A percentile compares a stretch with the other conserved stretches of the same genome.
phyloP scores from a whole-genome alignment of 192 early-diverging fungal species.

The Paraglomus brasilianum region DNA sequence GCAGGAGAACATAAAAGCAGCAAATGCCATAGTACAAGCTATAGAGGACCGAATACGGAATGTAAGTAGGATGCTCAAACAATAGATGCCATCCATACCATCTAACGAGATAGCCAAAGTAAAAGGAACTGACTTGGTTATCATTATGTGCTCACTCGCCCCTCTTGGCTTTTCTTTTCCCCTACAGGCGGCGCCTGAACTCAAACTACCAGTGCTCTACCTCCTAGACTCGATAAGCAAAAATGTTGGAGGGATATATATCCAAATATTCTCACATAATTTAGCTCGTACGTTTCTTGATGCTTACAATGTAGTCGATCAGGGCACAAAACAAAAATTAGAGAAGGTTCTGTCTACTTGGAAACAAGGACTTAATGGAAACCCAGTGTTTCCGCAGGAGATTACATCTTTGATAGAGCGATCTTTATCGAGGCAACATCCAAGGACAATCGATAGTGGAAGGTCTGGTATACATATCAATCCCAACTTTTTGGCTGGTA shows the following conservation, averaged over 20 bases:
- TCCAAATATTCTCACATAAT: conserved; percentile 66
- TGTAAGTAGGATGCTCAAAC: conserved; percentile 36
- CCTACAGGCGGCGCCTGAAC: conserved; percentile 62
- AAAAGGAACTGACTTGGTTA: not conserved
- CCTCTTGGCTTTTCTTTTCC: conserved; percentile 13
- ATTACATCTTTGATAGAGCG: conserved; percentile 53
- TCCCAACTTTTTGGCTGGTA: conserved; percentile 55
- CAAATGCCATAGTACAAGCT: conserved; percentile 73
- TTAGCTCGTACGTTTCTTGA: conserved; percentile 73
- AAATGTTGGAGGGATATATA: conserved; percentile 83
- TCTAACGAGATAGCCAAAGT: not conserved
- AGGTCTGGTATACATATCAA: conserved; percentile 54
- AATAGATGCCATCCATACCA: not conserved
- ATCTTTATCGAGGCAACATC: conserved; percentile 43
- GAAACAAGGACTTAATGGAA: conserved; percentile 64
- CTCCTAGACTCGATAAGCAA: conserved; percentile 96
- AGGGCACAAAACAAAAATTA: conserved; percentile 65
- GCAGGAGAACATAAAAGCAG: conserved; percentile 62
- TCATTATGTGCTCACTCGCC: not conserved
- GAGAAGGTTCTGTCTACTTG: conserved; percentile 80
- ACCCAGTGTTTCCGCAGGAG: conserved; percentile 59
- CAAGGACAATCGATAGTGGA: conserved; percentile 14
- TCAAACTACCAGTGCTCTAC: conserved; percentile 88
- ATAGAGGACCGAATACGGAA: conserved; percentile 60
- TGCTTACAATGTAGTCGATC: conserved; percentile 72